Conservation (phyloP, 2,329 filamentous ascomycete species). For the Fusarium luffae region DNA sequence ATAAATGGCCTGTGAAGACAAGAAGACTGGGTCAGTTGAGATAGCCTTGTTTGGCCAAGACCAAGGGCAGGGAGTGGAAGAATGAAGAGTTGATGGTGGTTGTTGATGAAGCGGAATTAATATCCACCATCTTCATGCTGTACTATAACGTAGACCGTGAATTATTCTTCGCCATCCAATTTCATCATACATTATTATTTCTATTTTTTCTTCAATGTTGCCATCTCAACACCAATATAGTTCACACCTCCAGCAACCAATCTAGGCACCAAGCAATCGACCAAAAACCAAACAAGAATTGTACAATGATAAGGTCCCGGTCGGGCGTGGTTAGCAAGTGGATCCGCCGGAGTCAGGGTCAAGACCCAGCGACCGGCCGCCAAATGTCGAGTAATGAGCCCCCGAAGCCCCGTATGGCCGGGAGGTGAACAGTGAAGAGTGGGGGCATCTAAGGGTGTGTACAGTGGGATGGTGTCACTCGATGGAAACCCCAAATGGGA, state of each 20-base stretch:
- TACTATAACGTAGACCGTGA: neutral
- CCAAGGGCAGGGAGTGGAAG: constrained; percentile 24
- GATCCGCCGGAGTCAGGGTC: constrained; percentile 39
- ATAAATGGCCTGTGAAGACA: constrained; percentile 13
- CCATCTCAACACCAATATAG: neutral
- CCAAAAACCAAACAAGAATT: neutral
- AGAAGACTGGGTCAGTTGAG: constrained; percentile 43
- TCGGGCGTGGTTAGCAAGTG: constrained; percentile 30
- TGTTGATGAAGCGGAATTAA: constrained; percentile 18
- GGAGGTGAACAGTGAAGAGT: constrained; percentile 3
- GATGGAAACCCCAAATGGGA: constrained; percentile 41
- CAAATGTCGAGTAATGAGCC: constrained; percentile 28
- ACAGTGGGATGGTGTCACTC: constrained; percentile 33
- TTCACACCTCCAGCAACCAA: constrained; percentile 13
- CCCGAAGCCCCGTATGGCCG: constrained; percentile 27
- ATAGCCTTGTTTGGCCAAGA: constrained; percentile 35
- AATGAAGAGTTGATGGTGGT: constrained; percentile 9
- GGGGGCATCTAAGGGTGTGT: neutral
- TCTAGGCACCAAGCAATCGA: neutral
- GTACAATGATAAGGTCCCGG: constrained; percentile 11
- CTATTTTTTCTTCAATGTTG: neutral
- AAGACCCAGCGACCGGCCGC: constrained; percentile 33
- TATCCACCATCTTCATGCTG: constrained; percentile 14
- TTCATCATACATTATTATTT: constrained; percentile 6
- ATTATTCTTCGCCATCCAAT: neutral